Percentiles rank a stretch among this genome's conserved stretches.
Evolutionary conservation across 2,329 filamentous ascomycete genomes (phyloP).

Genomic region (Ophiosphaerella korrae): DNA sequence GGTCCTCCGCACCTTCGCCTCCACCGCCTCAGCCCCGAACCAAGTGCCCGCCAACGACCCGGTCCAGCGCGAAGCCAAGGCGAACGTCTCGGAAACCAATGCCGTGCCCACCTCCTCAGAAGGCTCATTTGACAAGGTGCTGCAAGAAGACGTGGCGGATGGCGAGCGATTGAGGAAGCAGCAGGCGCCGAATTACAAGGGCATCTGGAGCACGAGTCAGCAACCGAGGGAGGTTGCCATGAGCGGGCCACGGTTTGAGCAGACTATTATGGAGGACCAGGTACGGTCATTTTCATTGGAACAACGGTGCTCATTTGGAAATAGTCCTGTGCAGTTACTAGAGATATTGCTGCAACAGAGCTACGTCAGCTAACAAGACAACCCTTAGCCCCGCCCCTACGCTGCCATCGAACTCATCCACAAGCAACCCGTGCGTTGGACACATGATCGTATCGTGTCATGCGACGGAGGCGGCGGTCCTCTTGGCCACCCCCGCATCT

Average conservation of each 20-base stretch:
- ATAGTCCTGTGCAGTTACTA: not conserved
- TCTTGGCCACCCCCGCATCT: slow-evolving; percentile 87
- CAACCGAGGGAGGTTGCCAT: slow-evolving; percentile 80
- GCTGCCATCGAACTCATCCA: slow-evolving; percentile 96
- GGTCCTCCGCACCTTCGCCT: slow-evolving; percentile 30
- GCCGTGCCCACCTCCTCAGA: slow-evolving; percentile 59
- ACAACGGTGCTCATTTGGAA: not conserved
- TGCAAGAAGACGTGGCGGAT: slow-evolving; percentile 60
- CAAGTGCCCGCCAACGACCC: slow-evolving; percentile 71
- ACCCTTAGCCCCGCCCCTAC: slow-evolving; percentile 76
- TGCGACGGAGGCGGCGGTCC: slow-evolving; percentile 94
- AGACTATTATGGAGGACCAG: slow-evolving; percentile 92
- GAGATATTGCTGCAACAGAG: not conserved
- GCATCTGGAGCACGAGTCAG: slow-evolving; percentile 86
- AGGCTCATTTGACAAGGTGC: slow-evolving; percentile 55
- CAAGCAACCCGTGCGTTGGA: slow-evolving; percentile 93
- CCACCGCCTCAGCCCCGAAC: slow-evolving; percentile 54
- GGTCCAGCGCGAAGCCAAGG: slow-evolving; percentile 53
- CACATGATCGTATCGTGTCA: slow-evolving; percentile 76
- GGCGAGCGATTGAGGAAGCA: slow-evolving; percentile 63
- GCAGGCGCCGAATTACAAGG: slow-evolving; percentile 86
- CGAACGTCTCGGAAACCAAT: slow-evolving; percentile 67
- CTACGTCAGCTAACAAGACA: slow-evolving; percentile 23
- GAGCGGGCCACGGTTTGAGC: slow-evolving; percentile 93
- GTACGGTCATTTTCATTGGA: slow-evolving; percentile 57